A percentile compares a stretch with the other conserved stretches of the same genome.
phyloP scores from a whole-genome alignment of 2,329 filamentous ascomycete genomes.

The Penicillium brevicompactum region DNA sequence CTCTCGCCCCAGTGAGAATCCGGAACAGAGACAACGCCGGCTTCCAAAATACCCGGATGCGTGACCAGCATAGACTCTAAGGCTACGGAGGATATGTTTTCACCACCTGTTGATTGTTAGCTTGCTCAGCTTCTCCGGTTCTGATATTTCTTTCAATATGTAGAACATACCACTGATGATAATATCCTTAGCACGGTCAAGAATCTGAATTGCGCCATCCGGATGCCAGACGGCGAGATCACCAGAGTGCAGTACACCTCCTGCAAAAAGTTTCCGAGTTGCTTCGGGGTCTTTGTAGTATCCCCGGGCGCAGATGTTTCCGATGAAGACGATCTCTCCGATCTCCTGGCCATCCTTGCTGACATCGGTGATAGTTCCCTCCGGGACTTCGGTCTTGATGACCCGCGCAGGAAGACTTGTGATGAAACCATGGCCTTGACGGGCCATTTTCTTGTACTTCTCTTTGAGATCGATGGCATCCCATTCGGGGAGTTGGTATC shows the following conservation, averaged over 20 bases:
- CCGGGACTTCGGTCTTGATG: conserved; percentile 74
- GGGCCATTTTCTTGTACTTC: conserved; percentile 85
- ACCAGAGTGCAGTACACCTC: conserved; percentile 83
- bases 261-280: conserved; percentile 82
- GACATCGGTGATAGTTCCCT: conserved; percentile 68
- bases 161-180: conserved; percentile 79
- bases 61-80: conserved; percentile 86
- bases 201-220: conserved; percentile 87
- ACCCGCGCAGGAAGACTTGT: conserved; percentile 79
- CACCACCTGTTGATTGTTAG: conserved; percentile 65
- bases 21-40: conserved; percentile 81
- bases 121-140: background rate
- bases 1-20: conserved; percentile 94
- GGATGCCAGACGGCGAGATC: conserved; percentile 92
- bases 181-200: conserved; percentile 94
- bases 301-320: conserved; percentile 88
- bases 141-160: background rate
- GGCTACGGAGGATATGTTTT: conserved; percentile 94
- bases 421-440: conserved; percentile 90
- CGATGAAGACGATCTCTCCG: conserved; percentile 81
- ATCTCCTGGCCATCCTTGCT: conserved; percentile 72
- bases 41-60: conserved; percentile 88
- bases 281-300: conserved; percentile 91
- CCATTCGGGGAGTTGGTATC: conserved; percentile 86
- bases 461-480: conserved; percentile 71